These are phyloP conservation scores for Malus fusca DNA, from an alignment of 306 rosid genomes.

Conservation along the genomic window DNA sequence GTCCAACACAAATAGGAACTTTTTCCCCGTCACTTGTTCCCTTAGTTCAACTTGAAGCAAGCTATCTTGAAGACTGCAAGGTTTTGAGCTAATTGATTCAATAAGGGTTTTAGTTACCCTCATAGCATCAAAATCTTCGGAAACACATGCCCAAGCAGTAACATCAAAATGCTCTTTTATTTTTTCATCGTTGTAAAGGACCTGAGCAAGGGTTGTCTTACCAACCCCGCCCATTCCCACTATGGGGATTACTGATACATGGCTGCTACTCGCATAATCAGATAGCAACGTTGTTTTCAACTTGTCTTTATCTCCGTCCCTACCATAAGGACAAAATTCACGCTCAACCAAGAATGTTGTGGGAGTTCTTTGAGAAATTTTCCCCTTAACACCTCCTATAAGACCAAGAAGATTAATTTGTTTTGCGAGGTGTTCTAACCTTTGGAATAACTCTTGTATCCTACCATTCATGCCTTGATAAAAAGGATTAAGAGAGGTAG, in stretches of 20 bases:
- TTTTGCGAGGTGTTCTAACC: neutral
- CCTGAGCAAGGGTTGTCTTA: neutral
- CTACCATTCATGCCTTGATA: neutral
- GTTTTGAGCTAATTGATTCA: neutral
- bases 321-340: neutral
- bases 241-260: neutral
- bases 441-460: neutral
- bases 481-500: neutral
- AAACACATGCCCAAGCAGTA: neutral
- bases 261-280: neutral
- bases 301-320: neutral
- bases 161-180: neutral
- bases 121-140: neutral
- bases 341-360: neutral
- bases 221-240: neutral
- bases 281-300: neutral
- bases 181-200: neutral
- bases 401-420: neutral
- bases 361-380: neutral
- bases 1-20: neutral
- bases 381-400: neutral
- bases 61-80: neutral
- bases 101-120: neutral
- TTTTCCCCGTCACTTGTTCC: neutral
- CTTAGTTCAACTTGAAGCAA: neutral